Evolutionary conservation across 257 asterid genomes (phyloP).

Genomic region (Salvia miltiorrhiza): DNA sequence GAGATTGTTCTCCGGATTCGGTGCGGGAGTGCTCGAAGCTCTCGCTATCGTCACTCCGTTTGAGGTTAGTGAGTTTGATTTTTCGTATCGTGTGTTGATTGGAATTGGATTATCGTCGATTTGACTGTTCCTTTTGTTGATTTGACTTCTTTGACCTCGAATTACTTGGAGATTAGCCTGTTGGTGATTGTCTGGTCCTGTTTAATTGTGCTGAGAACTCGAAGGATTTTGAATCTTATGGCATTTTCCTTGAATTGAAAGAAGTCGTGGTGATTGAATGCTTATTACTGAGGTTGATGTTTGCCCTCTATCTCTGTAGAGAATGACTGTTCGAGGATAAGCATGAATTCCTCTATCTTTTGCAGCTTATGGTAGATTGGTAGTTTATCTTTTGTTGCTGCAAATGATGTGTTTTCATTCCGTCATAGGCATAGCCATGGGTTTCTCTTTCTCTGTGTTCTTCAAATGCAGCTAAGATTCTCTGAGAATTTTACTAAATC

Average conservation of each 20-base stretch:
- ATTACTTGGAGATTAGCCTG: neutral
- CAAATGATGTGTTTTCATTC: neutral
- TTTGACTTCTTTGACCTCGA: neutral
- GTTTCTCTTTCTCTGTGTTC: neutral
- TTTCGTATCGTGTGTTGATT: neutral
- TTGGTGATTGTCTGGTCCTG: neutral
- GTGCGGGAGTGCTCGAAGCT: constrained; percentile 99
- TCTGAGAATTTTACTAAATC: neutral
- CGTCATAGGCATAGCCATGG: neutral
- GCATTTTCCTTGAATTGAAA: neutral
- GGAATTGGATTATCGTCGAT: neutral
- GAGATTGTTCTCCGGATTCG: constrained; percentile 81
- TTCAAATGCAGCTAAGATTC: neutral
- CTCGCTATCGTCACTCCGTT: constrained; percentile 92
- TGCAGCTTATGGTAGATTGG: neutral
- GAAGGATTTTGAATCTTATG: neutral
- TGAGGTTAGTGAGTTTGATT: constrained; percentile 52
- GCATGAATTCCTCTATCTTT: neutral
- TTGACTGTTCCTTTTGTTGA: neutral
- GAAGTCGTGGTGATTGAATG: neutral
- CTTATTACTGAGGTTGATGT: neutral
- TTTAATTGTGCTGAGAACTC: neutral
- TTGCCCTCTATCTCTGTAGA: neutral
- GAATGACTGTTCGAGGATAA: neutral
- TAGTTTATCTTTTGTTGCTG: neutral